These are phyloP conservation scores for Barnettozyma salicaria DNA, from an alignment of 805 yeast genomes.

Conservation along the genomic window DNA sequence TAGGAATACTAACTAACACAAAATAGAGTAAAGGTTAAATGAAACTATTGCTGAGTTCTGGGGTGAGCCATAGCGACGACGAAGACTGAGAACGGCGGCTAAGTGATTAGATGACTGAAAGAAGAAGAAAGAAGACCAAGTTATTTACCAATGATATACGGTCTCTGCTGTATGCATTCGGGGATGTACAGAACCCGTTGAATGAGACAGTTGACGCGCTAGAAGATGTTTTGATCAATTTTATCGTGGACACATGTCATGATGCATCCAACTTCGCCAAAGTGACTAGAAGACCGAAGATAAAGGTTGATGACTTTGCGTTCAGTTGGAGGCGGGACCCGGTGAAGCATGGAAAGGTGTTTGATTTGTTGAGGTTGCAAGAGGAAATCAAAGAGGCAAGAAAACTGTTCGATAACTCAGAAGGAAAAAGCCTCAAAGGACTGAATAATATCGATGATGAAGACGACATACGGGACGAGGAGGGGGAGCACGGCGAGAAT, in stretches of 20 bases:
- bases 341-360: conserved; percentile 61
- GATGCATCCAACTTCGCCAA: conserved; percentile 46
- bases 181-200: conserved; percentile 64
- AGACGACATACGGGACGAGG: conserved; percentile 26
- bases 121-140: conserved; percentile 34
- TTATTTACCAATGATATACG: conserved; percentile 46
- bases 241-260: conserved; percentile 54
- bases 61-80: no score
- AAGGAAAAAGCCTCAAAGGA: conserved; percentile 36
- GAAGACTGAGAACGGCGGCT: neutral
- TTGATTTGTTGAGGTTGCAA: conserved; percentile 54
- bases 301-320: conserved; percentile 67
- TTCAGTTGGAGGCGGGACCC: conserved; percentile 65
- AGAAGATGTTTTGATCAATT: conserved; percentile 63
- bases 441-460: conserved; percentile 25
- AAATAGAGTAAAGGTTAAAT: no score
- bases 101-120: conserved; percentile 13
- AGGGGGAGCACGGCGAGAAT: conserved; percentile 25
- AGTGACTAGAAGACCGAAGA: conserved; percentile 50
- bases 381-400: conserved; percentile 60
- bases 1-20: no score
- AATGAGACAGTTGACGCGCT: conserved; percentile 58
- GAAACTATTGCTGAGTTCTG: neutral
- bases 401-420: conserved; percentile 59
- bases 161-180: conserved; percentile 62